Evolutionary conservation across 2,329 filamentous ascomycete genomes (phyloP), one percentile per base, ranked within the genome.

Genomic region (Colletotrichum sp.): DNA sequence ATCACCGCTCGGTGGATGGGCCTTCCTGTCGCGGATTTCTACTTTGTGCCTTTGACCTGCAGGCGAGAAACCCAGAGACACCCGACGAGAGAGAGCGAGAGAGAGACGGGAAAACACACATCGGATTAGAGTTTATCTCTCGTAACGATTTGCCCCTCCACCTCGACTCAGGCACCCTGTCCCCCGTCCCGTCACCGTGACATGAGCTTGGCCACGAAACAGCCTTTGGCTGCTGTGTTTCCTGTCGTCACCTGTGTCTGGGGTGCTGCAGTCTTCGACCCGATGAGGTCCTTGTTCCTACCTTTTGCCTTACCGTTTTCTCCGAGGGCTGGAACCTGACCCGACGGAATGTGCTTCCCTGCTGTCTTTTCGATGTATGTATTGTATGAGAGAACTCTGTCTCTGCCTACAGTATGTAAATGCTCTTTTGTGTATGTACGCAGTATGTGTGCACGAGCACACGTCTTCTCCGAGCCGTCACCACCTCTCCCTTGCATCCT

Each of bases 121-220:
- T 72, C 39, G 64, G 68, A 32, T 67, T 72, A 75, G 60, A 67
- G 68, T 75, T 75, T 66, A 52, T 62, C 62, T 71, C 62, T 66
- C 68, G 72, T 62, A 75, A 75, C 72, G 52, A 62, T 71, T 44
- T 75, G 16, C 72, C 72, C 72, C 68, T 75, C 72, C 72, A 62
- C 62, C 68, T 75, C 72, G 72, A 75, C 72, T 75, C 72, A 67
- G 48, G 65, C 28, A 48, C 52, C 68, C 32, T 28, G 55, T 36
- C 22, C 70, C 64, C 26, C 28, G 70, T 65, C 73, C 70, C 70
- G 70, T 69, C 70, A 60, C 59, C 44, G 44, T 76, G 64, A 69
- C 74, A 74, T 69, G 65, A 73, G 70, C 59, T 73, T 75, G 73
- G 32, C 59, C 32, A 36, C 70, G 70, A 67, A 64, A 73, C 73